Evolutionary conservation across 2,329 filamentous ascomycete genomes (phyloP).

Genomic region (Proliferodiscus dingleyae): DNA sequence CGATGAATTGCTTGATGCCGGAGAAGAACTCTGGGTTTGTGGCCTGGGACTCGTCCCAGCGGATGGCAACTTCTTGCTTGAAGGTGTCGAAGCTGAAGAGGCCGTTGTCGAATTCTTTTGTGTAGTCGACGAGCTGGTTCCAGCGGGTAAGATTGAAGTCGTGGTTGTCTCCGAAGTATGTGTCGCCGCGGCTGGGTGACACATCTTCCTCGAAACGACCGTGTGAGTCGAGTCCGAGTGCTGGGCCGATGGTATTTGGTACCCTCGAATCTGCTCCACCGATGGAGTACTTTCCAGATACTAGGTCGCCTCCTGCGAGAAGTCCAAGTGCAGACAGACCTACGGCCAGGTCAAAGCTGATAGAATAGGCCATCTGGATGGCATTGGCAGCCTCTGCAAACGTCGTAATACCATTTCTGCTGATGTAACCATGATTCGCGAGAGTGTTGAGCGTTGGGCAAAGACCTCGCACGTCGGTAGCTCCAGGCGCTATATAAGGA

Average conservation of each 20-base stretch:
- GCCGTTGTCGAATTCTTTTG: not conserved
- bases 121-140: not conserved
- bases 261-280: slow-evolving; percentile 4
- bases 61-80: slow-evolving; percentile 1
- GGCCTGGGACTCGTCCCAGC: slow-evolving; percentile 1
- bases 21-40: slow-evolving; percentile 6
- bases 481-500: not conserved
- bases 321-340: slow-evolving; percentile 1
- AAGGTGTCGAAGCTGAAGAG: not conserved
- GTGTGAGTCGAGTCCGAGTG: slow-evolving; percentile 3
- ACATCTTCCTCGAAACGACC: slow-evolving; percentile 5
- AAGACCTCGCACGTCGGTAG: slow-evolving; percentile 3
- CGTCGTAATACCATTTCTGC: not conserved
- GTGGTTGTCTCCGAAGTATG: slow-evolving; percentile 5
- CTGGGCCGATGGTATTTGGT: slow-evolving; percentile 3
- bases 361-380: slow-evolving; percentile 1
- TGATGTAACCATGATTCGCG: slow-evolving; percentile 7
- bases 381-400: slow-evolving; percentile 6
- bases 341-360: not conserved
- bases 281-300: slow-evolving; percentile 4
- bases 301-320: slow-evolving; percentile 4
- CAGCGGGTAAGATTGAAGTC: slow-evolving; percentile 5
- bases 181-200: slow-evolving; percentile 1
- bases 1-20: not conserved
- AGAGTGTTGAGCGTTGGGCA: slow-evolving; percentile 6